Evolutionary conservation across 352 stramenopile species (phyloP), one percentile per base, ranked within the genome.

Genomic region (Pythium phragmitis): DNA sequence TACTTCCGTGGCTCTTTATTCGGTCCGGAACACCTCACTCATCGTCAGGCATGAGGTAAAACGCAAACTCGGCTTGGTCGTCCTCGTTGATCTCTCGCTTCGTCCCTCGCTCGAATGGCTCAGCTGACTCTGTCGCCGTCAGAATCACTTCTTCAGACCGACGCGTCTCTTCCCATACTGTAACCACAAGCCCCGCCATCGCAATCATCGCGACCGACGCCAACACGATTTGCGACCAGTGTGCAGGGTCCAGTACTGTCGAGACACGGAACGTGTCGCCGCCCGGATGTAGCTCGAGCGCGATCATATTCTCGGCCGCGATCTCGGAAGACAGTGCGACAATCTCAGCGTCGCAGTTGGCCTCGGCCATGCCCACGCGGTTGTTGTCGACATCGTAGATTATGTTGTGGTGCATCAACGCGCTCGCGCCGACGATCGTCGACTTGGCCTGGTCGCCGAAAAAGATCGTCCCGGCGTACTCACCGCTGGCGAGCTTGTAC

Each of bases 301-400:
- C 65, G n/a, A 82, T 73, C 41, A 71, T 66, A 13, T 65, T 51
- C 58, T 69, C 65, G 13, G 52, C 28, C 53, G 16, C 17, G 11
- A 55, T 26, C 52, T 72, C 67, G 13, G 52, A 30, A 7, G 43
- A 51, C 36, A 23, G 13, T 3, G 53, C 39, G 21, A 46, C 54
- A 3, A 13, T 39, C 26, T 30, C 26, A 1, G 26, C 26, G 34
- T 90, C 75, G 36, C 82, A 93, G 55, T 79, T 70, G 1, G 85
- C 85, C 50, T 66, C 36, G 1, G 75, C 79, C 39, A 94, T 81
- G 6, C 82, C 85, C 5, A 92, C 75, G 21, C 83, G 83, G 30
- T 80, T 61, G 36, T 89, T 91, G 48, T 90, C 82, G 11, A 87
- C 70, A 60, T 92, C 83, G 58, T 92, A 92, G 63, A 94, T 81